Base-by-base conservation (phyloP, 2,329 filamentous ascomycete genomes). In the Cyanodermella asteris region DNA sequence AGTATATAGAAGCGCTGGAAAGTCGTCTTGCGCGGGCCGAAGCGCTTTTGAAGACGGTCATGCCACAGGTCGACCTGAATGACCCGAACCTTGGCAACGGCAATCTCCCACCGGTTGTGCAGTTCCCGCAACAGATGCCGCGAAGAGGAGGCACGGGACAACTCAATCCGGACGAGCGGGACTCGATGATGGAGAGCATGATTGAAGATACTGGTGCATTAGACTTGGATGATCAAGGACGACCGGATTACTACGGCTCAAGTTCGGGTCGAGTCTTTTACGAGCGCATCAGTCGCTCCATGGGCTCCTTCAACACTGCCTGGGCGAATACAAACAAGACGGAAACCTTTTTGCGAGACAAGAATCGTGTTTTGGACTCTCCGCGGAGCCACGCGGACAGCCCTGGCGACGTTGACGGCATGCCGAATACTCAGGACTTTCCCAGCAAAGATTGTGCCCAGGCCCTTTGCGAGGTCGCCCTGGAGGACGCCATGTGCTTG, bases 221-320 rank as follows among this genome's bases (percentile, higher is more conserved):
- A 11, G 84, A 94, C 40, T 60, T 94, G 17, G 81, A 91, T 38
- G 84, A 94, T 37, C 69, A 72, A 38, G 84, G 84, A 20, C 70
- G 87, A 38, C 91, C 81, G 70, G 82, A 94, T 47, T 97, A 91
- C 40, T 80, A 91, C 42, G 87, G 87, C 23, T 75, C 77, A 34
- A 93, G 84, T 0, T 94, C 87, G 1, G 82, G 84, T 3, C 64
- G 82, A 21, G 78, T 84, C 33, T 97, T 93, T 45, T 62, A 93
- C 37, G 66, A 69, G 34, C 70, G 77, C 27, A 72, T 97, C 62
- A 73, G 80, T 39, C 76, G 90, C 40, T 75, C 91, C 41, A 61
- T 87, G 23, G 72, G 72, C 12, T n/a, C n/a, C n/a, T n/a, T n/a
- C n/a, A n/a, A n/a, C n/a, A n/a, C n/a, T n/a, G n/a, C n/a, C n/a